These are phyloP conservation scores for Talinum fruticosum DNA, from an alignment of 148 eudicot species.

Conservation along the genomic window DNA sequence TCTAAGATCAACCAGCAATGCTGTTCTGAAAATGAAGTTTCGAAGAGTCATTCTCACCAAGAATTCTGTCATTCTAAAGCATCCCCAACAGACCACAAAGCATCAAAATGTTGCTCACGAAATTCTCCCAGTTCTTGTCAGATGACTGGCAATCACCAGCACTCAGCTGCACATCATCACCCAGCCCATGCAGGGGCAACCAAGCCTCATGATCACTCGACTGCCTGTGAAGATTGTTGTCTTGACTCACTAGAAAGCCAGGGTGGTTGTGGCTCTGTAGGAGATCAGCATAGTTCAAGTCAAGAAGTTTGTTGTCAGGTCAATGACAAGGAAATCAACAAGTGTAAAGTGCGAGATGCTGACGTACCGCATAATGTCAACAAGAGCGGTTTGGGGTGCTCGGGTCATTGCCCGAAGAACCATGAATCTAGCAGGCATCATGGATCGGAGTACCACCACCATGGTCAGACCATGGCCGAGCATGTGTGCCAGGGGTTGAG, in stretches of 20 bases:
- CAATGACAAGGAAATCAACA: no score
- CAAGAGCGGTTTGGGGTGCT: neutral
- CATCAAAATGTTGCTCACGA: neutral
- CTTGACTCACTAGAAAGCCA: no score
- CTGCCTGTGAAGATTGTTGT: no score
- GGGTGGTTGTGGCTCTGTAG: no score
- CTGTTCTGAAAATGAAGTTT: slow-evolving; percentile 9
- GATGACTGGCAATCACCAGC: neutral
- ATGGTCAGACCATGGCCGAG: slow-evolving; percentile 1
- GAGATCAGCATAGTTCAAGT: no score
- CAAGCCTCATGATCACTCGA: no score
- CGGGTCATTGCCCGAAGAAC: neutral
- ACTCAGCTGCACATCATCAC: neutral
- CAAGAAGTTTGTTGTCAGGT: no score
- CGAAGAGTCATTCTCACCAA: neutral
- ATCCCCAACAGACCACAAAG: neutral
- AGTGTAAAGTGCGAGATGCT: no score
- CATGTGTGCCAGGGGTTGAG: slow-evolving; percentile 27
- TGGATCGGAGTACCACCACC: neutral
- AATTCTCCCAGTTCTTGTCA: neutral
- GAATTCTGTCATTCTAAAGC: neutral
- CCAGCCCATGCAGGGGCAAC: no score
- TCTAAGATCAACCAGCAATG: slow-evolving; percentile 19
- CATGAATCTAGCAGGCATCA: neutral
- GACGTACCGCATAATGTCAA: neutral